phyloP scores from a whole-genome alignment of 768 basidiomycete genomes.

The Hygrocybe coccinea region DNA sequence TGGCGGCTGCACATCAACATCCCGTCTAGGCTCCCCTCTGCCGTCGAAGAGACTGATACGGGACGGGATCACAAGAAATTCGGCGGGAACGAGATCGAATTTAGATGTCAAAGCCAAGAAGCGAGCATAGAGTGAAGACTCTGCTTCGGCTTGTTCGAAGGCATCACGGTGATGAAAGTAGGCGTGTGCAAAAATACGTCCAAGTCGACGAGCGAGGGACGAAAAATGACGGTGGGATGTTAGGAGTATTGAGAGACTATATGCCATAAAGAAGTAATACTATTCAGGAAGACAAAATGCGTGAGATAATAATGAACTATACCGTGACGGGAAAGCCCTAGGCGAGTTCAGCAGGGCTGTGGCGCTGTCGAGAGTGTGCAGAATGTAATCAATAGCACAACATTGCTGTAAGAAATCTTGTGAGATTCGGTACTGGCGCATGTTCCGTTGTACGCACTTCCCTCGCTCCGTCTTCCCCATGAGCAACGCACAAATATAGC shows the following conservation, averaged over 20 bases:
- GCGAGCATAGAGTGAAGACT: constrained; percentile 84
- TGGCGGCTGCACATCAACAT: constrained; percentile 32
- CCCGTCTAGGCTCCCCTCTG: constrained; percentile 12
- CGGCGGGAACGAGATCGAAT: constrained; percentile 76
- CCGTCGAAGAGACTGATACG: constrained; percentile 12
- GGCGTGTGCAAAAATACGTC: constrained; percentile 93
- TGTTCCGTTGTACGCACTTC: constrained; percentile 49
- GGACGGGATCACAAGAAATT: constrained; percentile 78
- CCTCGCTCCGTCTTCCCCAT: constrained; percentile 83
- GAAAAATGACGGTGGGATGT: constrained; percentile 85
- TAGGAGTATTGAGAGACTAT: constrained; percentile 73
- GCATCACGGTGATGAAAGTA: constrained; percentile 92
- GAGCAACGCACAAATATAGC: constrained; percentile 93
- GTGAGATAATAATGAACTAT: constrained; percentile 11
- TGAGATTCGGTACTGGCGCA: not conserved
- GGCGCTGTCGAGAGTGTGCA: constrained; percentile 89
- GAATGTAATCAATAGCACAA: constrained; percentile 94
- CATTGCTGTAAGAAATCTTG: constrained; percentile 57
- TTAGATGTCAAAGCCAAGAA: constrained; percentile 78
- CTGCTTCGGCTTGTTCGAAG: constrained; percentile 86
- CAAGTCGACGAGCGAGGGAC: constrained; percentile 84
- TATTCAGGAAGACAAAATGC: not conserved
- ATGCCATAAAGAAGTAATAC: not conserved
- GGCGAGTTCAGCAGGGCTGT: constrained; percentile 89
- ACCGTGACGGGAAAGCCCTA: constrained; percentile 90